phyloP scores from a whole-genome alignment of 2,329 filamentous ascomycete genomes.

The Onygenales sp. region DNA sequence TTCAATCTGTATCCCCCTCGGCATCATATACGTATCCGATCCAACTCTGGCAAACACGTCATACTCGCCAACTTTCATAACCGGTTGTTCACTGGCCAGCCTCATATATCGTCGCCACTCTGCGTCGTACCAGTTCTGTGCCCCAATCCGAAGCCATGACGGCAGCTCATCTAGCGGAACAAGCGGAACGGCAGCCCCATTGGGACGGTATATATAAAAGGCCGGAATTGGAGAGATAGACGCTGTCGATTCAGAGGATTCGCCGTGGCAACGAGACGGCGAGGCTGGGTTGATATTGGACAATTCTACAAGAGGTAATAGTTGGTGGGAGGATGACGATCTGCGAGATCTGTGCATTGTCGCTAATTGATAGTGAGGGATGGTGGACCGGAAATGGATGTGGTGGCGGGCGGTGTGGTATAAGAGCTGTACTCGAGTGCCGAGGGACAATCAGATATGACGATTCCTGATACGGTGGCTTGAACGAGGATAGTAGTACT shows the following conservation, averaged over 20 bases:
- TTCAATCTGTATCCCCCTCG: not conserved
- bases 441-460: too few species aligned
- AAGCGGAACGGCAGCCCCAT: constrained; percentile 27
- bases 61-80: constrained; percentile 1
- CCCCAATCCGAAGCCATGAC: constrained; percentile 22
- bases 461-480: too few species aligned
- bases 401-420: too few species aligned
- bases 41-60: not conserved
- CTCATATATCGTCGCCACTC: constrained; percentile 14
- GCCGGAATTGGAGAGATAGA: constrained; percentile 18
- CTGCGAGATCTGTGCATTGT: too few species aligned
- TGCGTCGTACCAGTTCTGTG: constrained; percentile 14
- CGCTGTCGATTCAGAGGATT: not conserved
- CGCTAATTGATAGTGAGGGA: too few species aligned
- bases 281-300: too few species aligned
- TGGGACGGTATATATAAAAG: constrained; percentile 31
- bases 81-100: constrained; percentile 7
- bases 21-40: not conserved
- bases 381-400: too few species aligned
- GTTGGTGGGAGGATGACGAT: not conserved
- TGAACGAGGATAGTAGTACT: too few species aligned
- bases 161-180: constrained; percentile 37
- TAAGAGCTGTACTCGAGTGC: too few species aligned
- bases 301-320: too few species aligned
- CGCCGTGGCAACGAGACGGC: not conserved